A percentile compares a stretch with the other conserved stretches of the same genome.
phyloP scores from a whole-genome alignment of 75 land plant genomes.

The Sequoia sempervirens region DNA sequence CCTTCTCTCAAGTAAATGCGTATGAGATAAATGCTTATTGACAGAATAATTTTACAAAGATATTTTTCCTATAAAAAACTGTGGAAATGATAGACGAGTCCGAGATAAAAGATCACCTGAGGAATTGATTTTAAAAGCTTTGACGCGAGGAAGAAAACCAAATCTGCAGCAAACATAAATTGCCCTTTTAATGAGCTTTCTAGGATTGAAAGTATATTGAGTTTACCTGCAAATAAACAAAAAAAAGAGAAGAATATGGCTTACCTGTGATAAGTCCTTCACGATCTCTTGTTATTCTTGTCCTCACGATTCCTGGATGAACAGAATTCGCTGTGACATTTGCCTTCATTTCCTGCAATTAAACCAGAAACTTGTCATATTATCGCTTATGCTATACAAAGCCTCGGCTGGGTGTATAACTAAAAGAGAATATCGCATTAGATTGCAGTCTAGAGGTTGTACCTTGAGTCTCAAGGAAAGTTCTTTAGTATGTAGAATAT shows the following conservation, averaged over 20 bases:
- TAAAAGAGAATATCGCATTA: background rate
- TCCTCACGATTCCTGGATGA: constrained; percentile 87
- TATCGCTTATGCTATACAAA: background rate
- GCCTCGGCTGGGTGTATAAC: background rate
- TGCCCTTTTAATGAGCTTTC: background rate
- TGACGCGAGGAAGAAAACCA: constrained; percentile 49
- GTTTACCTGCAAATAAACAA: background rate
- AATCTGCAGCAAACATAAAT: constrained; percentile 37
- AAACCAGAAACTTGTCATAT: background rate
- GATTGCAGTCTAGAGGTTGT: background rate
- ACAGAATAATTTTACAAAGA: too few relatives aligned
- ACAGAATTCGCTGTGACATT: constrained; percentile 67
- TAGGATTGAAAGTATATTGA: background rate
- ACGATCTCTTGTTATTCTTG: constrained; percentile 64
- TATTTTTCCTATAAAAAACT: too few relatives aligned
- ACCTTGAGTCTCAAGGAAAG: constrained; percentile 63
- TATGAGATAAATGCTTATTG: too few relatives aligned
- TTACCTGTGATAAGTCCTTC: constrained; percentile 58
- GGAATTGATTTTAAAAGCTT: constrained; percentile 52
- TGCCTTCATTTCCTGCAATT: constrained; percentile 51
- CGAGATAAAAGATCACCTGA: constrained; percentile 31
- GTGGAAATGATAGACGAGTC: too few relatives aligned
- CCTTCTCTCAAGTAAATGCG: too few relatives aligned
- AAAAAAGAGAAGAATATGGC: background rate
- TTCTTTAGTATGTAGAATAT: constrained; percentile 77